Percentiles rank a stretch among this genome's conserved stretches.
Evolutionary conservation across 2,329 filamentous ascomycete species (phyloP).

Genomic region (Talaromyces albobiverticillius): DNA sequence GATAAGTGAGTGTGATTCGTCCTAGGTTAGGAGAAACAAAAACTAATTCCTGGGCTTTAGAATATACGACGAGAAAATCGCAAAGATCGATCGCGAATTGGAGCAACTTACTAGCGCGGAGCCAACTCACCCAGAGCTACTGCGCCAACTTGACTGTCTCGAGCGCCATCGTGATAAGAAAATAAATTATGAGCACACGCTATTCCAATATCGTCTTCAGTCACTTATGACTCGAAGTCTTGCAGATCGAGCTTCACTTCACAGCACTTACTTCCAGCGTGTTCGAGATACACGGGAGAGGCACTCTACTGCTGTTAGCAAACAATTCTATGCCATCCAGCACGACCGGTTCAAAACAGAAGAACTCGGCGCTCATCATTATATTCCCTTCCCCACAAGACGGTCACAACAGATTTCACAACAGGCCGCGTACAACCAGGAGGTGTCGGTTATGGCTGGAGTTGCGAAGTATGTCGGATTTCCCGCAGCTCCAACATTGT

Average conservation of each 20-base stretch:
- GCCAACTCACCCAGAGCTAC: conserved; percentile 80
- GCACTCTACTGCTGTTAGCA: conserved; percentile 74
- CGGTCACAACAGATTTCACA: conserved; percentile 76
- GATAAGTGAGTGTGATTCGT: conserved; percentile 49
- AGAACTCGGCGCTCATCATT: conserved; percentile 76
- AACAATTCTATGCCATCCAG: conserved; percentile 91
- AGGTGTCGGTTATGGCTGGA: conserved; percentile 86
- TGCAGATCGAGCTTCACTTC: conserved; percentile 78
- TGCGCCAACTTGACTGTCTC: conserved; percentile 85
- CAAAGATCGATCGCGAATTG: conserved; percentile 70
- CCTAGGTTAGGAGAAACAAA: background rate
- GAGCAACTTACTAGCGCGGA: conserved; percentile 57
- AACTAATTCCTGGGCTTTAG: conserved; percentile 43
- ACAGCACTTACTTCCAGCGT: conserved; percentile 86
- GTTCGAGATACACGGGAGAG: conserved; percentile 79
- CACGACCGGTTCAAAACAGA: conserved; percentile 77
- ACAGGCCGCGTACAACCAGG: conserved; percentile 88
- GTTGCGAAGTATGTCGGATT: conserved; percentile 95
- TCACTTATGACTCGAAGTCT: conserved; percentile 72
- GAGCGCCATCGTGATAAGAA: conserved; percentile 79
- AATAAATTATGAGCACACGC: conserved; percentile 69
- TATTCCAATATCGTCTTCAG: conserved; percentile 70
- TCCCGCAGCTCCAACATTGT: conserved; percentile 85
- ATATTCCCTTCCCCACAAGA: conserved; percentile 74
- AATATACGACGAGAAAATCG: conserved; percentile 83